Conservation (phyloP, 257 asterid species). For the Gardenia jasminoides region DNA sequence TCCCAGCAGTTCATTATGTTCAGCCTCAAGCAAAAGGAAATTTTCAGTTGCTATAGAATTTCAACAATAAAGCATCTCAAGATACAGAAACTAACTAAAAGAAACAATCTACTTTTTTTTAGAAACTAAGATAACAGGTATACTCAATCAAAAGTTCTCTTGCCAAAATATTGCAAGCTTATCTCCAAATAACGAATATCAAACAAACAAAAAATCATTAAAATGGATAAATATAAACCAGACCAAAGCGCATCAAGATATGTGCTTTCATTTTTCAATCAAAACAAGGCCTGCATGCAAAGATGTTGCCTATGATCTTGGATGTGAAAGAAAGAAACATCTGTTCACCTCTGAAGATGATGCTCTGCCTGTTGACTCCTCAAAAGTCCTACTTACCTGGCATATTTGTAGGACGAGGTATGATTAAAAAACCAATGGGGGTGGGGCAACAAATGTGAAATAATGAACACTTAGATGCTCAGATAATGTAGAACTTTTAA, state of each 20-base stretch:
- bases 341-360: constrained; percentile 49
- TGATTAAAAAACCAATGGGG: constrained; percentile 14
- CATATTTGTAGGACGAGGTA: constrained; percentile 8
- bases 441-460: neutral
- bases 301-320: constrained; percentile 2
- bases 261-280: neutral
- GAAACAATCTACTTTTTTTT: neutral
- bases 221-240: neutral
- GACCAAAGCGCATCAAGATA: neutral
- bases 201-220: neutral
- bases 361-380: constrained; percentile 41
- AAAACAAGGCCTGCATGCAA: neutral
- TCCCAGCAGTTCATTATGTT: neutral
- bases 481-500: constrained; percentile 36
- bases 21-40: neutral
- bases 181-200: neutral
- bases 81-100: neutral
- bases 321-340: neutral
- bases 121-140: neutral
- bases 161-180: neutral
- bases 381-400: constrained; percentile 53
- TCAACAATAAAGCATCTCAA: neutral
- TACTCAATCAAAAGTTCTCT: neutral
- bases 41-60: neutral
- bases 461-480: constrained; percentile 53